Evolutionary conservation across 225 moss, liverwort and hornwort species (phyloP), one percentile per base, ranked within the genome.

Genomic region (Ulota crispa): DNA sequence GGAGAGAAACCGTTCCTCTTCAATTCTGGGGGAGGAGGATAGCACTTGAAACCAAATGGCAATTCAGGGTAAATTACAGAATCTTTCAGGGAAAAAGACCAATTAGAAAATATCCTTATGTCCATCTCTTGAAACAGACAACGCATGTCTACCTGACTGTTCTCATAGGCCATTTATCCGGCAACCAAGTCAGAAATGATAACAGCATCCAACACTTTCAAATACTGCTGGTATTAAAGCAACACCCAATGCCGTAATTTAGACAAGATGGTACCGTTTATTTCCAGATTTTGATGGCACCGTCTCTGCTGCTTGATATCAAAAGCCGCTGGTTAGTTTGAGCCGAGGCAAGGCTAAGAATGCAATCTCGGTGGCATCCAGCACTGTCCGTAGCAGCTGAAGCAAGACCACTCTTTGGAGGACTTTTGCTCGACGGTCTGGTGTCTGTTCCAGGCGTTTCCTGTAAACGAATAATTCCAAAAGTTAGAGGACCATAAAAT

Each of bases 281-380:
- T 63, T 99, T 99, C 98, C 98, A 99, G 21, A 99, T 93, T 86
- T 99, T 99, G 79, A 99, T 92, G 53, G 87, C 90, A 80, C 98
- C 94, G 74, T 96, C 98, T 66, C 98, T 87, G 84, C 95, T 91
- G 63, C 98, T 91, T 73, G 98, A 99, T 68, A 99, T 94, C 69
- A 96, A 75, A 24, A 94, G 91, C 34, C 91, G 95, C 75, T 99
- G 98, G 71, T 90, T 99, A 10, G 89, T 91, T 89, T 96, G 96
- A 42, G 95, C 98, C 41, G 93, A 92, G 67, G 99, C 94, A 81
- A 99, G 87, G 50, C 93, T 92, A 53, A 91, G 89, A 78, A 99
- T 93, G 74, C 90, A 87, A 75, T 99, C 99, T 24, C 99, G 96
- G 67, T 99, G 99, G 55, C 96, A 96, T 71, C 99, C 99, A 75